Evolutionary conservation across 495 filamentous ascomycete species (phyloP).

Genomic region (Xanthoparmelia taractica): DNA sequence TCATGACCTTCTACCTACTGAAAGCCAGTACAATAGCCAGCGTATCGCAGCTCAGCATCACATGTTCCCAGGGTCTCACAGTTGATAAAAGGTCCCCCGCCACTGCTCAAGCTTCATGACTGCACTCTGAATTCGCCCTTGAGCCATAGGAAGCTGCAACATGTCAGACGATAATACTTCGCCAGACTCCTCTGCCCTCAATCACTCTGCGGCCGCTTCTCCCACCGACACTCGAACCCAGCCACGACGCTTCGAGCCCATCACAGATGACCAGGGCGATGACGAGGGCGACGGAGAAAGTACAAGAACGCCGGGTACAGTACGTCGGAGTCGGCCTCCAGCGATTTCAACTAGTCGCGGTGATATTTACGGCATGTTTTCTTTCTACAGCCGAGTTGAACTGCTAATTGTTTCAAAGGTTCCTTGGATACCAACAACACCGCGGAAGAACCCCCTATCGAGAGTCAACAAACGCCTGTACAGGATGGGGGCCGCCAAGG

Average conservation of each 20-base stretch:
- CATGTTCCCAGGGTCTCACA: neutral
- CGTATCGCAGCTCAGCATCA: neutral
- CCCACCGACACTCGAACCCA: conserved; percentile 27
- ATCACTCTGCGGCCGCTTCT: conserved; percentile 27
- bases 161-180: conserved; percentile 19
- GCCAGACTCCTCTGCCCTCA: conserved; percentile 3
- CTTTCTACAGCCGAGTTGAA: neutral
- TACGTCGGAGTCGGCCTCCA: conserved; percentile 24
- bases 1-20: neutral
- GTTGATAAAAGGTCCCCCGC: neutral
- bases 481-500: conserved; percentile 18
- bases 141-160: conserved; percentile 5
- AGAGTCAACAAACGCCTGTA: conserved; percentile 29
- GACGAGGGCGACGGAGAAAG: conserved; percentile 17
- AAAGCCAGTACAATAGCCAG: neutral
- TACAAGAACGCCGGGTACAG: conserved; percentile 18
- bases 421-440: conserved; percentile 18
- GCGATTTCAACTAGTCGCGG: conserved; percentile 20
- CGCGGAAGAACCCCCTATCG: conserved; percentile 30
- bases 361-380: conserved; percentile 18
- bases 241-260: conserved; percentile 29
- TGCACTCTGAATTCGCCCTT: neutral
- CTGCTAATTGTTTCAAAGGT: conserved; percentile 14
- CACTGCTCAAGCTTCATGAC: conserved; percentile 5
- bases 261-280: conserved; percentile 17